Percentiles rank a stretch among this genome's conserved stretches.
Conservation (phyloP, 495 filamentous ascomycete genomes). For the Corynascus novoguineensis region DNA sequence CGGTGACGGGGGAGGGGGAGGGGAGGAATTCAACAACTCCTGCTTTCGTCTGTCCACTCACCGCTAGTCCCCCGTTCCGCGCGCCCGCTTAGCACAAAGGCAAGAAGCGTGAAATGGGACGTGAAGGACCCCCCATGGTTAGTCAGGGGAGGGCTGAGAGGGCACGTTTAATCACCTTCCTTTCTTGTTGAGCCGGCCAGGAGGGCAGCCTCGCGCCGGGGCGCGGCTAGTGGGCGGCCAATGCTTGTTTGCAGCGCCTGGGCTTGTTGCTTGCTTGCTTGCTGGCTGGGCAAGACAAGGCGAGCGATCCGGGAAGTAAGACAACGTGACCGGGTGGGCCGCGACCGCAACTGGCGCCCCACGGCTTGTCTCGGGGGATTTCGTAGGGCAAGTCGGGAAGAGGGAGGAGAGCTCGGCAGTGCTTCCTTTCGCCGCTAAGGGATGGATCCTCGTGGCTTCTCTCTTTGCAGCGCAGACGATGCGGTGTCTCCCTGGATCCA, state of each 20-base stretch:
- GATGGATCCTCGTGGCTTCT: neutral
- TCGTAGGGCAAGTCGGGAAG: conserved; percentile 9
- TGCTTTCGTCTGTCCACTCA: conserved; percentile 1
- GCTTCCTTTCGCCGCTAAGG: neutral
- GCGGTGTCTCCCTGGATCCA: conserved; percentile 1
- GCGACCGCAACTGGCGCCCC: neutral
- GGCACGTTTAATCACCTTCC: conserved; percentile 24
- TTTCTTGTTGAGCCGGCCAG: conserved; percentile 24
- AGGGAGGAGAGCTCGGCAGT: conserved; percentile 6
- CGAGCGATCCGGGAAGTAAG: neutral
- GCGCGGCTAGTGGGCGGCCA: neutral
- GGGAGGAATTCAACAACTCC: neutral
- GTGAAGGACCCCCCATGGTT: conserved; percentile 5
- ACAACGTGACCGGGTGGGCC: conserved; percentile 6
- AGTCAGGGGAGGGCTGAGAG: neutral
- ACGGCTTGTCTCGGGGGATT: conserved; percentile 5
- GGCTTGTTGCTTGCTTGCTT: neutral
- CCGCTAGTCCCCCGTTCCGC: conserved; percentile 7
- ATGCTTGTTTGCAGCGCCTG: neutral
- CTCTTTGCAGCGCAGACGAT: neutral
- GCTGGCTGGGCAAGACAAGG: neutral
- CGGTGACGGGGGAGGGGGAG: neutral
- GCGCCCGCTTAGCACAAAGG: neutral
- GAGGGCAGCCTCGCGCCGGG: conserved; percentile 2
- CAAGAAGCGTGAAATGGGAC: neutral